Evolutionary conservation across 1,139 yeast species (phyloP), one percentile per base, ranked within the genome.

Genomic region (Magnusiomyces clavatus): DNA sequence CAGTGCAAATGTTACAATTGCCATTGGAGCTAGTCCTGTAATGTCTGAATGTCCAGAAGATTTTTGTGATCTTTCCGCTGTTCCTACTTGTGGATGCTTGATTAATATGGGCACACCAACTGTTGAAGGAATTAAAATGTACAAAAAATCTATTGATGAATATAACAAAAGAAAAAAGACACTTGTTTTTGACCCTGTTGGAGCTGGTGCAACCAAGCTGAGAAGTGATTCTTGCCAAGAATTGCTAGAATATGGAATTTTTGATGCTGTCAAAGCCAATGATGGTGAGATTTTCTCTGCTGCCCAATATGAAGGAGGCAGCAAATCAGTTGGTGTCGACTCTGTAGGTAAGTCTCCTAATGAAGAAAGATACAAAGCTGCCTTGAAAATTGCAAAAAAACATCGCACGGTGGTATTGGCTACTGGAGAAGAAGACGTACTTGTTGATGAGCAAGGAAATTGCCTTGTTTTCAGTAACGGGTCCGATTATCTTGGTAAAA

Each of bases 121-220:
- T 1, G 66, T 72, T 0, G 70, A 64, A 1, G 69, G 74, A 46
- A 64, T 81, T 56, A 70, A 69, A 0, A 69, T 76, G 52, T 79
- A 78, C 59, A 60, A 70, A 34, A 63, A 65, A 5, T 96, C 94
- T 0, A 67, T 85, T 41, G 61, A 64, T 6, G 77, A 76, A 1
- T 88, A 89, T 64, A 85, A 84, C 62, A 65, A 65, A 29, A 62
- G 69, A 16, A 78, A 80, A 8, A 74, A 76, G 51, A 90, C 86
- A 6, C 76, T 88, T 41, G 78, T 89, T 0, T 82, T 85, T 60
- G 97, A 90, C 64, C 97, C 97, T 0, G 97, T 90, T 13, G 97
- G 92, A 0, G 88, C 84, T 43, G 96, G 96, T 34, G 96, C 96
- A 0, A 77, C 96, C 0, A 57, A 62, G 2, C 77, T 80, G 10